Base-by-base conservation (phyloP, 768 basidiomycete genomes). In the Tricholoma sp. region DNA sequence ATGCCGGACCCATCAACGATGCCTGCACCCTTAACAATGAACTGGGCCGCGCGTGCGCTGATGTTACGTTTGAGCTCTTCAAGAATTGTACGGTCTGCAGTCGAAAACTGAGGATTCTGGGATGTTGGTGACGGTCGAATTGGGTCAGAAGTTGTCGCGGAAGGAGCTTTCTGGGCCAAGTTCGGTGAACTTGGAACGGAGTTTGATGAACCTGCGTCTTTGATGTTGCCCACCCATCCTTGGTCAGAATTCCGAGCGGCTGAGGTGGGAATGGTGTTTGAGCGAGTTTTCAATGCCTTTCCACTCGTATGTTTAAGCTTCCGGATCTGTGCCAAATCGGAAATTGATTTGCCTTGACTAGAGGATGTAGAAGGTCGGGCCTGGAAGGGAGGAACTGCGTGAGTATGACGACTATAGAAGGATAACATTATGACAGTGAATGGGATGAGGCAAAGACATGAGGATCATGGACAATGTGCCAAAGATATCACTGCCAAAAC, bases 61-160 rank as follows among this genome's bases (percentile, higher is more conserved):
- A 82, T 76, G 56, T 75, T 78, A 47, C 76, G 75, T 62, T 79
- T 79, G 35, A 85, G 72, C 62, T 85, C 83, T 58, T 80, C 72
- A 3, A 85, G 71, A 50, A 85, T 85, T 5, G 81, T 78, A 19
- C 84, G 78, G 67, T 86, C 85, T 10, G 81, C 78, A 0, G 84
- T 84, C 2, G 83, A 83, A 66, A 85, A 83, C 57, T 78, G 77
- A 50, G 64, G 66, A 57, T 71, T 62, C 5, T 57, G 59, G 39
- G 58, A 35, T 29, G 55, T 39, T 11, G 53, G 45, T n/a, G 58
- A 37, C 5, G 57, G 12, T 5, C 39, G 56, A 56, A 57, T 16
- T 47, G 27, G 35, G 57, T 46, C 21, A 57, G 55, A 32, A 55
- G 55, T 34, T 11, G 65, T 35, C 32, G 27, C 31, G 2, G 61